Conservation (phyloP, 1,284 basidiomycete species). For the Cystobasidium pallidum region DNA sequence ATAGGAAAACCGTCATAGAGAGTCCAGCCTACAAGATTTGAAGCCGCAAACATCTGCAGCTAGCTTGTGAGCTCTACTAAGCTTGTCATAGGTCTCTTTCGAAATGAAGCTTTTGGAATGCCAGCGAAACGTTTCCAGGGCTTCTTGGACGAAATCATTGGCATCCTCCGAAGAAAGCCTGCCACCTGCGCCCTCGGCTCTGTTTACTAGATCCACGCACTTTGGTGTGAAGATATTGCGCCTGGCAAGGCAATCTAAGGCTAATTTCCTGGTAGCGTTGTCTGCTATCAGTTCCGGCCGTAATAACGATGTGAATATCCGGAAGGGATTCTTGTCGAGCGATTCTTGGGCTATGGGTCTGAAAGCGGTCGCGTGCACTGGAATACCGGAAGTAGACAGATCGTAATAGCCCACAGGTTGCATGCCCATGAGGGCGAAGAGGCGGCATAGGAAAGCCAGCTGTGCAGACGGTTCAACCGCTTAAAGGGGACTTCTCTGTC, state of each 20-base stretch:
- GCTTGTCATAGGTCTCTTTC: conserved; percentile 54
- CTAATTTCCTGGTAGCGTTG: conserved; percentile 51
- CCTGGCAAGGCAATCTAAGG: conserved; percentile 52
- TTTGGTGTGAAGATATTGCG: conserved; percentile 57
- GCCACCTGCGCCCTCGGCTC: conserved; percentile 54
- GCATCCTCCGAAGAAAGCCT: conserved; percentile 51
- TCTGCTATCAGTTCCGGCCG: conserved; percentile 56
- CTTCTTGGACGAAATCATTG: conserved; percentile 55
- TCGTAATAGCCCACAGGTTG: conserved; percentile 59
- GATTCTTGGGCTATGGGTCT: conserved; percentile 54
- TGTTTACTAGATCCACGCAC: conserved; percentile 53
- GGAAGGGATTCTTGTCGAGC: conserved; percentile 58
- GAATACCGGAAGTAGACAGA: conserved; percentile 56
- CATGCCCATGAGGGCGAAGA: conserved; percentile 58
- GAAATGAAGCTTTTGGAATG: conserved; percentile 56
- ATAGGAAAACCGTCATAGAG: too few species aligned
- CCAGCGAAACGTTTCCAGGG: conserved; percentile 59
- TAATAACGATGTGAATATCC: conserved; percentile 58
- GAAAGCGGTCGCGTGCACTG: conserved; percentile 60
- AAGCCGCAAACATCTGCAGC: conserved; percentile 59
- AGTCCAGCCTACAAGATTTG: conserved; percentile 49
- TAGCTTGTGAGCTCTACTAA: conserved; percentile 56
- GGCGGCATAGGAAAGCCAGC: conserved; percentile 56
- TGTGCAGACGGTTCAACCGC: not conserved
- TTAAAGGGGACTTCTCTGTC: not conserved